Evolutionary conservation across 768 basidiomycete genomes (phyloP).

Genomic region (Pleurotus giganteus): DNA sequence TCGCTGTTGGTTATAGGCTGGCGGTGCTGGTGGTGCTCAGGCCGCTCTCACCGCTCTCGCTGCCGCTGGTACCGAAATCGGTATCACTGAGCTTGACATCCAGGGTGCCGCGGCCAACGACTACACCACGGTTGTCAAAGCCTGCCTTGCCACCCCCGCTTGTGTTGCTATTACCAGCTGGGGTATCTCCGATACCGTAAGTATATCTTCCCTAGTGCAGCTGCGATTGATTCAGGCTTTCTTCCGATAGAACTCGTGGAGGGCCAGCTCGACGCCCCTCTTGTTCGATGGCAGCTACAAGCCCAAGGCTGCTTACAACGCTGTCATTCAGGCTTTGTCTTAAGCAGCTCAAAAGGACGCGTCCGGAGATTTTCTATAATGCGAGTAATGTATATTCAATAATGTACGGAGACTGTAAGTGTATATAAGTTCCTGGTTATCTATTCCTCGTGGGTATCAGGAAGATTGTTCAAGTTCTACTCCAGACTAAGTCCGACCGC

Average conservation of each 20-base stretch:
- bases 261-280: constrained; percentile 38
- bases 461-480: too few relatives aligned
- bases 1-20: constrained; percentile 25
- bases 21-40: constrained; percentile 37
- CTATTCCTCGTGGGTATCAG: too few relatives aligned
- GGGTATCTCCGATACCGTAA: constrained; percentile 45
- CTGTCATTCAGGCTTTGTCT: constrained; percentile 23
- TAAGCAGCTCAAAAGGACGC: too few relatives aligned
- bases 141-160: constrained; percentile 37
- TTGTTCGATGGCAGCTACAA: constrained; percentile 46
- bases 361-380: too few relatives aligned
- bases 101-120: constrained; percentile 35
- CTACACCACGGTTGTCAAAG: constrained; percentile 42
- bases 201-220: neutral
- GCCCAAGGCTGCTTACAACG: constrained; percentile 40
- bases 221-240: neutral
- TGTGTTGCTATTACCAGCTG: constrained; percentile 50
- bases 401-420: too few relatives aligned
- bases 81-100: constrained; percentile 48
- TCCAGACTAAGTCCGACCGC: too few relatives aligned
- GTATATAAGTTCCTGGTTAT: too few relatives aligned
- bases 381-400: too few relatives aligned
- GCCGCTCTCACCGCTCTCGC: constrained; percentile 46
- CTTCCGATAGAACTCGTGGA: constrained; percentile 42
- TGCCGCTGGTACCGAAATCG: constrained; percentile 39